These are phyloP conservation scores for Coemansia sp. DNA, from an alignment of 192 early-diverging fungal species.

Conservation along the genomic window DNA sequence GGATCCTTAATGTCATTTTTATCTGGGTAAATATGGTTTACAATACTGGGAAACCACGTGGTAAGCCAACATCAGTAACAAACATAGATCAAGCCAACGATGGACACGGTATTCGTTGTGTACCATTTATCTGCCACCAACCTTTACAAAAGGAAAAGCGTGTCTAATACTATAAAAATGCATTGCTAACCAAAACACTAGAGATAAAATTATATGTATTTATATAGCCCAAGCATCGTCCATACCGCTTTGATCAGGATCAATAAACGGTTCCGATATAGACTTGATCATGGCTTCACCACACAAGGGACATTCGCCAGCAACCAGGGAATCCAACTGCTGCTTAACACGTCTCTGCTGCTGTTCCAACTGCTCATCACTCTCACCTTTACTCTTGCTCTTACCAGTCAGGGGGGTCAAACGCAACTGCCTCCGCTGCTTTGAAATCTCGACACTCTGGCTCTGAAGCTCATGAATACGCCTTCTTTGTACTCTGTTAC, in stretches of 20 bases:
- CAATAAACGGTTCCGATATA: constrained; percentile 78
- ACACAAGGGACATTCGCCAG: constrained; percentile 90
- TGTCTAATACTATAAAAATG: too few species aligned
- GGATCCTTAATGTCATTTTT: too few species aligned
- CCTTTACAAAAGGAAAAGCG: too few species aligned
- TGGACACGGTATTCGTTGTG: too few species aligned
- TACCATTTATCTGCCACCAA: too few species aligned
- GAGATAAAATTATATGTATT: too few species aligned
- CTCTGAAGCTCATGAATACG: constrained; percentile 49
- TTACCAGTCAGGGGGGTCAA: constrained; percentile 24
- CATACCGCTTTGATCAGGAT: constrained; percentile 50
- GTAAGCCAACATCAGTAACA: too few species aligned
- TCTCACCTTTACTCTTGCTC: constrained; percentile 7
- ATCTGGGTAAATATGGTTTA: too few species aligned
- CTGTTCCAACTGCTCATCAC: constrained; percentile 46
- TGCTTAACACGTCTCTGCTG: constrained; percentile 49
- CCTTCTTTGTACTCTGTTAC: constrained; percentile 44
- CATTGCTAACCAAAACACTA: too few species aligned
- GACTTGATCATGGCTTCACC: constrained; percentile 93
- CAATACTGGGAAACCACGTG: too few species aligned
- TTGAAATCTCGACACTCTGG: constrained; percentile 32
- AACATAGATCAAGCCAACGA: too few species aligned
- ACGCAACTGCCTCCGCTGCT: constrained; percentile 34
- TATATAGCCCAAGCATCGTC: constrained; percentile 65
- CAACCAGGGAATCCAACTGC: constrained; percentile 73